These are phyloP conservation scores for Passiflora organensis DNA, from an alignment of 345 rosid genomes.

Conservation along the genomic window DNA sequence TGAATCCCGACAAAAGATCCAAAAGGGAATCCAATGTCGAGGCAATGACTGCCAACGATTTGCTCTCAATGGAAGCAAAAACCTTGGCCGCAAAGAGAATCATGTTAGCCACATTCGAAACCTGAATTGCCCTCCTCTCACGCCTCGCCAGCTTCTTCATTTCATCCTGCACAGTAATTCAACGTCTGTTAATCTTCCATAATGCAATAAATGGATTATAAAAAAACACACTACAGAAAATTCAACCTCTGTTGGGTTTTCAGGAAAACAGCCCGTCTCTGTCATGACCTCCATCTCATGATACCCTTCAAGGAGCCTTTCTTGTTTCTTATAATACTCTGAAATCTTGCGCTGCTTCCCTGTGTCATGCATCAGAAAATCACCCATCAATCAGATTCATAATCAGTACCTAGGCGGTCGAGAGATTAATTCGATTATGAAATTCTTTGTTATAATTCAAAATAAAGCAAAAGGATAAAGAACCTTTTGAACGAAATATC, in stretches of 20 bases:
- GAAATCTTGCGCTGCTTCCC: constrained; percentile 65
- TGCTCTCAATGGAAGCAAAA: constrained; percentile 66
- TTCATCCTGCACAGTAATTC: constrained; percentile 56
- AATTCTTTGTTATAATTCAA: no score
- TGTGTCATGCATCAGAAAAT: constrained; percentile 8
- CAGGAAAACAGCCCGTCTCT: constrained; percentile 46
- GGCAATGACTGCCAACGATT: constrained; percentile 75
- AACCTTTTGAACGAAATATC: no score
- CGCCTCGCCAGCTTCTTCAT: constrained; percentile 57
- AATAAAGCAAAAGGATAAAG: no score
- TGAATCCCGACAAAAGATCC: constrained; percentile 80
- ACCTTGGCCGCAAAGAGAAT: constrained; percentile 69
- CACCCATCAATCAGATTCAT: background rate
- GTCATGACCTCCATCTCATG: constrained; percentile 70
- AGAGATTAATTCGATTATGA: no score
- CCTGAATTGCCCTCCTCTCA: constrained; percentile 56
- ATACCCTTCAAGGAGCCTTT: constrained; percentile 62
- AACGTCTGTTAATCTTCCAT: no score
- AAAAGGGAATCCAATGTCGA: constrained; percentile 79
- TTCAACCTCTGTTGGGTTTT: constrained; percentile 54
- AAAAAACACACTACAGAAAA: background rate
- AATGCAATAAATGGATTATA: background rate
- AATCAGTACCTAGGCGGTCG: no score
- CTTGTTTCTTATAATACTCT: constrained; percentile 79
- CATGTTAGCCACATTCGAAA: constrained; percentile 56